Evolutionary conservation across 2,329 filamentous ascomycete species (phyloP).

Genomic region (Pyrenophora seminiperda): DNA sequence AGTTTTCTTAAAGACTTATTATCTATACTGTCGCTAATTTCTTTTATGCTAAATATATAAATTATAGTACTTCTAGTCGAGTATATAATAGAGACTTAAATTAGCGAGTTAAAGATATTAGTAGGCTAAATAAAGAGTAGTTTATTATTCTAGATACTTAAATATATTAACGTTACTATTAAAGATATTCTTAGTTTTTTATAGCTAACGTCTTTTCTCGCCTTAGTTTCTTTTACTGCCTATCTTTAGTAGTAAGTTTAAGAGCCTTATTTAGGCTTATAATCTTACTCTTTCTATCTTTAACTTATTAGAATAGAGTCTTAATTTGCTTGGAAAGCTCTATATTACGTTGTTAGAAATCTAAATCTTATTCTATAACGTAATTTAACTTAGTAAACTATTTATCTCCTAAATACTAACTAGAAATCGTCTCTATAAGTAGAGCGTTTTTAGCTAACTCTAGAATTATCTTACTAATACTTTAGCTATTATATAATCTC

Average conservation of each 20-base stretch:
- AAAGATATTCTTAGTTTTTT: constrained; percentile 2
- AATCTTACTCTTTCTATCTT: constrained; percentile 7
- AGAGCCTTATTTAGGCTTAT: constrained; percentile 13
- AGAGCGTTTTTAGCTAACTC: constrained; percentile 20
- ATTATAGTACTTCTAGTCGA: constrained; percentile 12
- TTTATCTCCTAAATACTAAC: constrained; percentile 2
- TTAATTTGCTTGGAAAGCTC: background rate
- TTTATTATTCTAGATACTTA: background rate
- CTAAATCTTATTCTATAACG: constrained; percentile 14
- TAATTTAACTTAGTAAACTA: constrained; percentile 1
- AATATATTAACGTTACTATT: background rate
- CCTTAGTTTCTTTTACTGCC: constrained; percentile 9
- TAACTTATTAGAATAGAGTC: constrained; percentile 5
- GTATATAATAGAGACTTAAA: background rate
- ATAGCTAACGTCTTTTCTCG: background rate
- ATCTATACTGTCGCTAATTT: constrained; percentile 7
- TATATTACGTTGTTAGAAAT: constrained; percentile 5
- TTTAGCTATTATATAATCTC: constrained; percentile 10
- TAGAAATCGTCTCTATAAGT: constrained; percentile 6
- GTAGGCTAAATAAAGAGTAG: background rate
- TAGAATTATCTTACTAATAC: constrained; percentile 18
- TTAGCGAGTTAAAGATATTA: constrained; percentile 11
- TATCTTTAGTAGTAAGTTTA: constrained; percentile 8
- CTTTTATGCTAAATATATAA: constrained; percentile 15
- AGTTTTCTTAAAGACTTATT: constrained; percentile 7